phyloP scores from a whole-genome alignment of 495 filamentous ascomycete genomes.

The Pseudoneurospora amorphoporcata region DNA sequence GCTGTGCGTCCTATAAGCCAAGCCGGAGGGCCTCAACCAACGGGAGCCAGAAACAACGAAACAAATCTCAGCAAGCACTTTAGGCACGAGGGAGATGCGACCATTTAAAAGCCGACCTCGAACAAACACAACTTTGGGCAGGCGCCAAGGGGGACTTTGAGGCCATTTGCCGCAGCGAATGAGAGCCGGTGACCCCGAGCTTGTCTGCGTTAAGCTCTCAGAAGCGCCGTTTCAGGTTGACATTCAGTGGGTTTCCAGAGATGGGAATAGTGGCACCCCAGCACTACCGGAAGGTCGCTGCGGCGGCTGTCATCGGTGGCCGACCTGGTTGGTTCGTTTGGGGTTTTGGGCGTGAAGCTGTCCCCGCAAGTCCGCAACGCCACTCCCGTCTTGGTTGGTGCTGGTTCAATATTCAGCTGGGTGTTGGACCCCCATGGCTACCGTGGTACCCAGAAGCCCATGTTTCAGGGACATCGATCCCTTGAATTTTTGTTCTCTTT shows the following conservation, averaged over 20 bases:
- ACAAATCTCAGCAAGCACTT: neutral
- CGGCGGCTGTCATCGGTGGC: neutral
- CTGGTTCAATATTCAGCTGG: neutral
- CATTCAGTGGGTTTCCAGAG: neutral
- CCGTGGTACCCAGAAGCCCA: neutral
- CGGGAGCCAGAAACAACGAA: neutral
- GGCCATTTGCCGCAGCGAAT: neutral
- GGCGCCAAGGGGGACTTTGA: conserved; percentile 1
- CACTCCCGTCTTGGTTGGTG: neutral
- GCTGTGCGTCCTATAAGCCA: neutral
- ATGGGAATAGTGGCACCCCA: neutral
- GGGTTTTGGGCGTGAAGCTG: neutral
- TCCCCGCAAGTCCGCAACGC: neutral
- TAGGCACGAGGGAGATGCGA: neutral
- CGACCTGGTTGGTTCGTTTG: conserved; percentile 2
- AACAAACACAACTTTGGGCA: neutral
- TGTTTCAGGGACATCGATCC: conserved; percentile 1
- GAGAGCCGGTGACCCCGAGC: neutral
- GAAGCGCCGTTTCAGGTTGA: conserved; percentile 20
- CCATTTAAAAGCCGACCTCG: neutral
- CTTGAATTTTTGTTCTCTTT: neutral
- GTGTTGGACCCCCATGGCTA: neutral
- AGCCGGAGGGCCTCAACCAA: neutral
- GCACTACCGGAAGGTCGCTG: neutral
- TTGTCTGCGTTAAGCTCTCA: conserved; percentile 3